Evolutionary conservation across 2,329 filamentous ascomycete genomes (phyloP).

Genomic region (Sarocladium brachiariae): DNA sequence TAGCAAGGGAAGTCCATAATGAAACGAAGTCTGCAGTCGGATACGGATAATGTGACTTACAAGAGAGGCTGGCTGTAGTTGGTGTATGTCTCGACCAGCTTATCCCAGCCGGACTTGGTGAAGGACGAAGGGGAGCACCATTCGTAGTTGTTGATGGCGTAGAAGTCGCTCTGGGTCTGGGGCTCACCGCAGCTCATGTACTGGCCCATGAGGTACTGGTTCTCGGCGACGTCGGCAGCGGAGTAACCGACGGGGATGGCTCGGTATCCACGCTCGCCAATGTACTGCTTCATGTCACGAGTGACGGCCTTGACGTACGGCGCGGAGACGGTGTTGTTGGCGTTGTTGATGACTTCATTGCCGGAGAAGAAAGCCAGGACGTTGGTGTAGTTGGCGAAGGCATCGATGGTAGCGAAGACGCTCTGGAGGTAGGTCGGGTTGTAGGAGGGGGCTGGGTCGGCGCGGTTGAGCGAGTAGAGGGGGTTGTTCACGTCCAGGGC

Average conservation of each 20-base stretch:
- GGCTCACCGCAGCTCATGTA: constrained; percentile 93
- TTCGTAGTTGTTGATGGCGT: constrained; percentile 83
- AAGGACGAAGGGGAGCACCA: constrained; percentile 68
- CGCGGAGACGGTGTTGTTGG: constrained; percentile 55
- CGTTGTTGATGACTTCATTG: constrained; percentile 72
- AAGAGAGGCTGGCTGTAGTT: constrained; percentile 86
- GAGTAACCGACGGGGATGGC: constrained; percentile 67
- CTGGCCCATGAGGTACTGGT: constrained; percentile 76
- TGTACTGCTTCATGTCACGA: constrained; percentile 67
- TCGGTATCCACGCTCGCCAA: constrained; percentile 54
- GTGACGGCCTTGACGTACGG: constrained; percentile 74
- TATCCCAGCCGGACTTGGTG: constrained; percentile 67
- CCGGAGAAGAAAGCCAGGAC: constrained; percentile 80
- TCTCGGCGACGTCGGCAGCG: constrained; percentile 72
- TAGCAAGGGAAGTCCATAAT: too few relatives aligned
- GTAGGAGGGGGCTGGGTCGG: constrained; percentile 70
- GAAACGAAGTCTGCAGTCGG: too few relatives aligned
- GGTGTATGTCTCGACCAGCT: constrained; percentile 81
- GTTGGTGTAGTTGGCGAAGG: constrained; percentile 76
- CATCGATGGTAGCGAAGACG: constrained; percentile 82
- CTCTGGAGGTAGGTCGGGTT: constrained; percentile 77
- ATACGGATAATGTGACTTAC: constrained; percentile 25
- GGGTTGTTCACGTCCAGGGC: constrained; percentile 89
- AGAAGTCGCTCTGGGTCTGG: constrained; percentile 79
- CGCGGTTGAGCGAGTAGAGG: constrained; percentile 79